Evolutionary conservation across 345 rosid species (phyloP).

Genomic region (Eucalyptus curtisii): DNA sequence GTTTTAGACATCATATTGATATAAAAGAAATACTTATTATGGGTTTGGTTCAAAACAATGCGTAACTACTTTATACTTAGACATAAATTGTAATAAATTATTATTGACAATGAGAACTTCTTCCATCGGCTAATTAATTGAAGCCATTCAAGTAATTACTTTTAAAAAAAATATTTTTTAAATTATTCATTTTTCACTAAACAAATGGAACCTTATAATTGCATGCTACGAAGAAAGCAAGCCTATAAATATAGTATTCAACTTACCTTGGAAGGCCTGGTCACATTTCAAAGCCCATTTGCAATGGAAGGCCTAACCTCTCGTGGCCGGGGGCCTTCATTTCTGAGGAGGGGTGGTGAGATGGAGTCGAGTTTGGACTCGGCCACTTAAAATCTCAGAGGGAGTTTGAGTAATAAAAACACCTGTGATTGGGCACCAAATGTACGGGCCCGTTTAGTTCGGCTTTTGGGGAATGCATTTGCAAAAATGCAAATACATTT

Average conservation of each 20-base stretch:
- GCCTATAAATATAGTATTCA: not conserved
- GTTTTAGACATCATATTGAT: not conserved
- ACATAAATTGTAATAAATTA: not conserved
- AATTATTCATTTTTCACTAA: fast-evolving
- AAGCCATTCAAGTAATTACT: fast-evolving
- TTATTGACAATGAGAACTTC: fast-evolving
- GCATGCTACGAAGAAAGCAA: fast-evolving
- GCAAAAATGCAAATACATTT: no score
- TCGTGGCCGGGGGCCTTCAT: no score
- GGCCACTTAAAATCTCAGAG: not conserved
- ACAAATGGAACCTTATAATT: fast-evolving
- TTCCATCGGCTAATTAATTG: not conserved
- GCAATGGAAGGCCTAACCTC: not conserved
- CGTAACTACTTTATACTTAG: not conserved
- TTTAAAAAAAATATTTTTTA: fast-evolving
- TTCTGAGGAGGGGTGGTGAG: no score
- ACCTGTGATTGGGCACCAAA: not conserved
- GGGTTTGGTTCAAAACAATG: fast-evolving
- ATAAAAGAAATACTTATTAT: no score
- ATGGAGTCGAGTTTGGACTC: no score
- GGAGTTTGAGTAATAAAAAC: no score
- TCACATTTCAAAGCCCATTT: not conserved
- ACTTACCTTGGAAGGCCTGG: not conserved
- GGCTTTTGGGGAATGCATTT: no score
- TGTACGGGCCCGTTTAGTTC: no score